A percentile compares a stretch with the other conserved stretches of the same genome.
Evolutionary conservation across 257 asterid species (phyloP).

Genomic region (Solanum pinnatisectum): DNA sequence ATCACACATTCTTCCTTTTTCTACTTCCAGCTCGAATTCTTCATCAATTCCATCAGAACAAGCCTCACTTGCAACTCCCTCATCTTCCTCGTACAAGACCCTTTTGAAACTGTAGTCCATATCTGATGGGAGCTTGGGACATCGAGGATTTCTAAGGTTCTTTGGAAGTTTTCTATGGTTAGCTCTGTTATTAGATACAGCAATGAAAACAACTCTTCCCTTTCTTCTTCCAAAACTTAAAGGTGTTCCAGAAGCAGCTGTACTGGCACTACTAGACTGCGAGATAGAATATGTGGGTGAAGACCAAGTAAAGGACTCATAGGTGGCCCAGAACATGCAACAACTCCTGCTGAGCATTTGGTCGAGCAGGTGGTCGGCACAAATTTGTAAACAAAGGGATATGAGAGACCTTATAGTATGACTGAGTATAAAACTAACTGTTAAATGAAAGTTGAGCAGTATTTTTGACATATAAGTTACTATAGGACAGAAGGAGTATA

Average conservation of each 20-base stretch:
- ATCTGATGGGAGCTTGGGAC: slow-evolving; percentile 48
- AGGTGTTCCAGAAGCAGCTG: not conserved
- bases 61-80: slow-evolving; percentile 8
- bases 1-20: not conserved
- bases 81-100: not conserved
- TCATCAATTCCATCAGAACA: not conserved
- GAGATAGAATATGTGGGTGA: slow-evolving; percentile 1
- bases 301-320: slow-evolving; percentile 10
- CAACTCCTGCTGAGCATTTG: slow-evolving; percentile 22
- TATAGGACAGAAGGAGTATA: not conserved
- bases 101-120: not conserved
- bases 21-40: not conserved
- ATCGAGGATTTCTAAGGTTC: slow-evolving; percentile 51
- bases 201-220: slow-evolving; percentile 6
- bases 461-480: not conserved
- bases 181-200: slow-evolving; percentile 3
- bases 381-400: no score
- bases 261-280: not conserved
- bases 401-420: no score
- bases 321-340: not conserved
- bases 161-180: slow-evolving; percentile 36
- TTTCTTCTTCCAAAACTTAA: not conserved
- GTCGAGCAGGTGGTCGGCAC: slow-evolving; percentile 26
- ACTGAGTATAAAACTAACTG: no score
- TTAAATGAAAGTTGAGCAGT: not conserved